Conservation (phyloP, 768 basidiomycete genomes). For the Lentinula lateritia region DNA sequence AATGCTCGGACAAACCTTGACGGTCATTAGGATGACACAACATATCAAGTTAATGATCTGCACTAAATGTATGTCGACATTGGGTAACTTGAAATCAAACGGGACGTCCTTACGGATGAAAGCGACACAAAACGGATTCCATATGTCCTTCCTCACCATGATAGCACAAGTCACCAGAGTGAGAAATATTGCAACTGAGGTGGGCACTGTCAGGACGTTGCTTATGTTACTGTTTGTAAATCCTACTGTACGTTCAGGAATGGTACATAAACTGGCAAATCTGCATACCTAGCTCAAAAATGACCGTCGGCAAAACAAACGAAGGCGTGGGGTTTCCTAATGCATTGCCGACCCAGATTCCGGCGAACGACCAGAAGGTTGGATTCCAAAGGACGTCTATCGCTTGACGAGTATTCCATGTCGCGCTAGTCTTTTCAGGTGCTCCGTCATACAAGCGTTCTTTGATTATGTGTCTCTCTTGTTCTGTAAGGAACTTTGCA, state of each 20-base stretch:
- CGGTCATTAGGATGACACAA: conserved; percentile 4
- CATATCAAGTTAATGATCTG: not conserved
- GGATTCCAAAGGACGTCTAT: not conserved
- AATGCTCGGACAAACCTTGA: not conserved
- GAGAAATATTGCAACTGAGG: not conserved
- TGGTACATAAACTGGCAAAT: too few species aligned
- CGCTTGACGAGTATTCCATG: conserved; percentile 2
- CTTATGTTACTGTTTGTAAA: conserved; percentile 1
- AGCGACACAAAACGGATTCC: conserved; percentile 3
- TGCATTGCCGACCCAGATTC: conserved; percentile 1
- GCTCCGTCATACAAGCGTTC: conserved; percentile 1
- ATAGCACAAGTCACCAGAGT: conserved; percentile 1
- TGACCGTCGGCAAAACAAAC: conserved; percentile 2
- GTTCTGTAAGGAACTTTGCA: not conserved
- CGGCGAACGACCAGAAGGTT: conserved; percentile 1
- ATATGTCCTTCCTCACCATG: not conserved
- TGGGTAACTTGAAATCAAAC: not conserved
- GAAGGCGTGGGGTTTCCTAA: conserved; percentile 1
- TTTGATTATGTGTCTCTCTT: not conserved
- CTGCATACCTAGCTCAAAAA: not conserved
- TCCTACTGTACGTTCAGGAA: not conserved
- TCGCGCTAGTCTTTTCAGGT: not conserved
- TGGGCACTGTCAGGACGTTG: conserved; percentile 2
- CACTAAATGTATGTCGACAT: not conserved
- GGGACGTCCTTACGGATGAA: not conserved